Base-by-base conservation (phyloP, 2,329 filamentous ascomycete genomes). In the Hortaea werneckii region DNA sequence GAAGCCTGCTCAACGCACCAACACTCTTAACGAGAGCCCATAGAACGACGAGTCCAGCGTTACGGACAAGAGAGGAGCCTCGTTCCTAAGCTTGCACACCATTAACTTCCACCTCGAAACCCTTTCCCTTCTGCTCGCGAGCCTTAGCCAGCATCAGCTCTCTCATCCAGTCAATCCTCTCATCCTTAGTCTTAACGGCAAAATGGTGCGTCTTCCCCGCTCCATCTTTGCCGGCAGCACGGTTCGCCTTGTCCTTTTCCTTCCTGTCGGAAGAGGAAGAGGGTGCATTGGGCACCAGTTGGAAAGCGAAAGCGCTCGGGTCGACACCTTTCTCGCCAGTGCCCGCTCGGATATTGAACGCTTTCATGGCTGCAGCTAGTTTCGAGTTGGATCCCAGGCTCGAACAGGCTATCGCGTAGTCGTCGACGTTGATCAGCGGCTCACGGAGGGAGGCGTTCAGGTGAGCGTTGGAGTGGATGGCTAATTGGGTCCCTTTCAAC, bases 81-180 rank as follows among this genome's bases (percentile, higher is more conserved):
- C 20, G 20, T 20, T 20, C 29, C 32, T 42, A 53, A 13, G 45
- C 45, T 42, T 52, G 43, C 37, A 55, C 56, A 11, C 86, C 86
- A 61, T 90, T 90, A 52, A 89, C 79, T 60, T 80, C 84, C 57
- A 92, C 79, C 67, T 89, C 84, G 57, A 84, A 90, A 12, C 87
- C 87, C 56, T 87, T 82, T 40, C 79, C 81, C 75, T 89, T 92
- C 67, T 87, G 83, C 72, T 82, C 85, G 62, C 87, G 71, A 12
- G 87, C 87, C 71, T 92, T 92, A 44, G 87, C 87, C 40, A 94
- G 78, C 87, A 94, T 94, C 50, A 94, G 71, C 74, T 94, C 87
- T 45, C 87, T 76, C 87, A 94, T 94, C 92, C 92, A 98, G 64
- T 95, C 90, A 59, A 96, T 95, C 50, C 90, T 78, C 63, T 95